Conservation (phyloP, 2,329 filamentous ascomycete genomes). For the Pezicula radicicola region DNA sequence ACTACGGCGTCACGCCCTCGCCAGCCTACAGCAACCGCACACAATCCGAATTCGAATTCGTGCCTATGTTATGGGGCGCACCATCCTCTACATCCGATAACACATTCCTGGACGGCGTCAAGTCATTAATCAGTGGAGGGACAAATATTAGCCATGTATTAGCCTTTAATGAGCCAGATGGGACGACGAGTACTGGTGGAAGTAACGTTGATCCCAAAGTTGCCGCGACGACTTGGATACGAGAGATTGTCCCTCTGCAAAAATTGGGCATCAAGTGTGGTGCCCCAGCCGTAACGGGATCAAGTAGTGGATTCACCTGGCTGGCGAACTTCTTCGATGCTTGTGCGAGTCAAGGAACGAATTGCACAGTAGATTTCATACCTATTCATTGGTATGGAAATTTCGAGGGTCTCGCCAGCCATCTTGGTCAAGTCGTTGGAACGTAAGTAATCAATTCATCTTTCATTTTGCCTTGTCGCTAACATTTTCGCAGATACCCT, state of each 20-base stretch:
- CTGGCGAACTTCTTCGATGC: slow-evolving; percentile 60
- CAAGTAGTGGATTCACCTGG: slow-evolving; percentile 59
- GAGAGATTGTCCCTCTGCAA: slow-evolving; percentile 67
- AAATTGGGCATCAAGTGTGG: slow-evolving; percentile 64
- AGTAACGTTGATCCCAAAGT: slow-evolving; percentile 54
- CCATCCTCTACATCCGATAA: slow-evolving; percentile 45
- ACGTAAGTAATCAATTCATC: slow-evolving; percentile 17
- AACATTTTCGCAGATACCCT: slow-evolving; percentile 45
- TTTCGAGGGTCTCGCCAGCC: slow-evolving; percentile 31
- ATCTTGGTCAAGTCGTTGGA: slow-evolving; percentile 28
- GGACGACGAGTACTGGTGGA: slow-evolving; percentile 51
- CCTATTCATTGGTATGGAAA: slow-evolving; percentile 65
- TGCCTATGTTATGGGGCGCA: slow-evolving; percentile 78
- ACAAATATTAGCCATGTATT: slow-evolving; percentile 65
- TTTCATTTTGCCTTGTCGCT: slow-evolving; percentile 1
- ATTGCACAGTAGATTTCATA: slow-evolving; percentile 61
- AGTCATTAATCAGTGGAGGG: slow-evolving; percentile 47
- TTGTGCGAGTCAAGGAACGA: slow-evolving; percentile 47
- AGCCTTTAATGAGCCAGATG: slow-evolving; percentile 80
- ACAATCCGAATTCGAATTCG: slow-evolving; percentile 64
- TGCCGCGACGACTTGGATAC: slow-evolving; percentile 68
- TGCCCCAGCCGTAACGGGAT: slow-evolving; percentile 65
- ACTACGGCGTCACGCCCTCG: slow-evolving; percentile 62
- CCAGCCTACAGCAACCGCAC: slow-evolving; percentile 42
- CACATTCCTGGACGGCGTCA: slow-evolving; percentile 59